phyloP scores from a whole-genome alignment of 2,329 filamentous ascomycete species.

The Neospermospora avenae region DNA sequence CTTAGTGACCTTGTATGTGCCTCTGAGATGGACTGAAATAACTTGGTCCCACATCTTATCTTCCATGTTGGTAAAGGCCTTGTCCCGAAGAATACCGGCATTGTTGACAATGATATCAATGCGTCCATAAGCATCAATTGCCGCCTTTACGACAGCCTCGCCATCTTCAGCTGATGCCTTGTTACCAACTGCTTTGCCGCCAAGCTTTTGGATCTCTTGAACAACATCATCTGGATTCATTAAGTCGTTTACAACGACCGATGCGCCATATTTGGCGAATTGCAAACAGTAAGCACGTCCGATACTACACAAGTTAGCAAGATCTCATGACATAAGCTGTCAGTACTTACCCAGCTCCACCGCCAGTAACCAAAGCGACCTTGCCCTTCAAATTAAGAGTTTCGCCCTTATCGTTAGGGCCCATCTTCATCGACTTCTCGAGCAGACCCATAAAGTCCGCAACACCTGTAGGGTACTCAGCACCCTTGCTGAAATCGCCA shows the following conservation, averaged over 20 bases:
- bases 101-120: conserved; percentile 98
- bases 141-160: conserved; percentile 84
- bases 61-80: conserved; percentile 97
- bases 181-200: conserved; percentile 86
- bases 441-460: conserved; percentile 86
- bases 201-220: conserved; percentile 83
- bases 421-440: conserved; percentile 77
- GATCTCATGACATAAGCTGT: not conserved
- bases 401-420: conserved; percentile 67
- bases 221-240: conserved; percentile 87
- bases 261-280: conserved; percentile 79
- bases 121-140: conserved; percentile 89
- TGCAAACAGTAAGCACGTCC: conserved; percentile 87
- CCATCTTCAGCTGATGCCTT: conserved; percentile 94
- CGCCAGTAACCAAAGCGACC: conserved; percentile 84
- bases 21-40: conserved; percentile 85
- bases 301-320: conserved; percentile 51
- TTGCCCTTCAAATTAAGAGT: conserved; percentile 78
- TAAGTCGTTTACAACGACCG: conserved; percentile 94
- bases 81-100: conserved; percentile 94
- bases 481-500: conserved; percentile 71
- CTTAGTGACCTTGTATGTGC: conserved; percentile 96
- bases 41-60: conserved; percentile 92
- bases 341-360: conserved; percentile 65
- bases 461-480: conserved; percentile 78